Evolutionary conservation across 108 stramenopile species (phyloP), one percentile per base, ranked within the genome.

Genomic region (Epipyxis sp.): DNA sequence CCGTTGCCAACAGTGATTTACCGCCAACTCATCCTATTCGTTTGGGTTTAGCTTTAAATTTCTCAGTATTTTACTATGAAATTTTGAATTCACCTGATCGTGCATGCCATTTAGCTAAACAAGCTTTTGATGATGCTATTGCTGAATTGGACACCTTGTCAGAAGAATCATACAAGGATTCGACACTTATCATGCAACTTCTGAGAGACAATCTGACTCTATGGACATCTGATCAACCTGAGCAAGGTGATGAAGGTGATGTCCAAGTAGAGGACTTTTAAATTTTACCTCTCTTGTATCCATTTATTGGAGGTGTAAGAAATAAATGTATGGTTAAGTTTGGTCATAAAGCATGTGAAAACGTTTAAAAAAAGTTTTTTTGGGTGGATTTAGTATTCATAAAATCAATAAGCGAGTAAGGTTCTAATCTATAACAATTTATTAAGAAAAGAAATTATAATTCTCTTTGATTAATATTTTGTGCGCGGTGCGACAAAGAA

Each of bases 81-180:
- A 99, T 99, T 85, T 91, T 98, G 79, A 95, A 95, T 86, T 89
- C 89, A 58, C 98, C 96, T 41, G 95, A 95, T 86, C 86, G 91
- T 40, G 94, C 95, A 10, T 94, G 94, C 82, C 91, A 95, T 85
- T 94, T 97, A 65, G 96, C 96, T 87, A 97, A 97, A 90, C 90
- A 91, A 79, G 99, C 99, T 16, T 99, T 99, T 84, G 99, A 99
- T 78, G 96, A 97, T 81, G 99, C 99, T 79, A 99, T 99, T 83
- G 96, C 97, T 40, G 97, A 99, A 85, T 91, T 99, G 57, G 99
- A 99, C 88, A 98, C 96, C 41, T 87, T 99, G 76, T 91, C 93
- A 76, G 99, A 99, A 81, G 97, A 99, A 86, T 91, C 91, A 3
- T 99, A 99, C 95, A 99, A 99, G 94, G 99, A 99, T 85, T 96